Base-by-base conservation (phyloP, 768 basidiomycete genomes). In the Dentipellis fragilis region DNA sequence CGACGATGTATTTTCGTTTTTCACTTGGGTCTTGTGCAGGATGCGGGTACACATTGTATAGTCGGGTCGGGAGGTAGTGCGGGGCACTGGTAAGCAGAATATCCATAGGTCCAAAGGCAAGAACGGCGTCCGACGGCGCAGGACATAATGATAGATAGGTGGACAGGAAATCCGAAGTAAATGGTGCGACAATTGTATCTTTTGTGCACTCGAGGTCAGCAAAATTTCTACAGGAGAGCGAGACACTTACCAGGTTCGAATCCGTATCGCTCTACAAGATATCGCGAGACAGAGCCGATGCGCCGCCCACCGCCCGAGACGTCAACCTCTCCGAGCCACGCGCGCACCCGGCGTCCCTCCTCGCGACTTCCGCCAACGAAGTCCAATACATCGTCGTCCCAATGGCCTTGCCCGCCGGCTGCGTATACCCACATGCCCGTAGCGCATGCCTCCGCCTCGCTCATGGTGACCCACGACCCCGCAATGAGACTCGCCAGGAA, bases 321-420 rank as follows among this genome's bases (percentile, higher is more conserved):
- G 62, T 89, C 87, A 10, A 90, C 89, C 35, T 88, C 87, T n/a
- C 89, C 90, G 6, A 93, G 71, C 87, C 89, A 89, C 3, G 80
- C 80, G 61, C 85, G 76, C 46, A 92, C 83, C 47, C 83, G 72
- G 60, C 82, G 71, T 2, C 82, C 87, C 62, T 88, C 88, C 58
- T 89, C 87, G 52, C 81, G 70, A 57, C 80, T 83, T 0, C 89
- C 87, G 39, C 84, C 87, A 19, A 92, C 79, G 55, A 89, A 83
- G 62, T 90, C 87, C 53, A 91, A 70, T 14, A 88, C 80, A 6
- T 74, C 79, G 52, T 89, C 87, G 59, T 92, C 89, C 90, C 90
- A 92, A 58, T 81, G 77, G 0, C 80, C 77, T 45, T 73, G 73
- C n/a, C 68, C 55, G 29, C 65, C 57, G 10, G 68, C 56, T 2